Conservation (phyloP, 306 rosid species). For the Cicer chorassanicum region DNA sequence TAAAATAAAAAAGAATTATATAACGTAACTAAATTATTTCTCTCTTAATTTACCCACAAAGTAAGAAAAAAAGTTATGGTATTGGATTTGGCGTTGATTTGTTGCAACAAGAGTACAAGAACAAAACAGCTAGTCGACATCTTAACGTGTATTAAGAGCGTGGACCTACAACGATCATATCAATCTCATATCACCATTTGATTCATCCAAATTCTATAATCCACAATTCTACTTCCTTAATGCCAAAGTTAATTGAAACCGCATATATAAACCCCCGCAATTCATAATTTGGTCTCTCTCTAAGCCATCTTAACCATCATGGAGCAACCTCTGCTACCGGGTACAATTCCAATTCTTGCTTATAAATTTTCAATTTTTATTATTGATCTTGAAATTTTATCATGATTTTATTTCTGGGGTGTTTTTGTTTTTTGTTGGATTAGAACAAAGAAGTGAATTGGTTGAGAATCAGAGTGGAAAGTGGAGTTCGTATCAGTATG, state of each 20-base stretch:
- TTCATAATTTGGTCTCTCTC: not conserved
- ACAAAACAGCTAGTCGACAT: not conserved
- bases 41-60: not conserved
- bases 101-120: too few relatives aligned
- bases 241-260: conserved; percentile 39
- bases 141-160: conserved; percentile 37
- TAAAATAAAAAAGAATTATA: too few relatives aligned
- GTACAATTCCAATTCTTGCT: conserved; percentile 48
- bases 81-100: not conserved
- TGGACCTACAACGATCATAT: conserved; percentile 24
- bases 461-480: conserved; percentile 62
- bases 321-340: conserved; percentile 81
- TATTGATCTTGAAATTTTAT: not conserved
- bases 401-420: conserved; percentile 43
- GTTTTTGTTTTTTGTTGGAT: not conserved
- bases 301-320: conserved; percentile 34
- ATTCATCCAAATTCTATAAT: conserved; percentile 26
- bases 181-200: conserved; percentile 24
- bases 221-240: conserved; percentile 49
- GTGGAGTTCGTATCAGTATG: conserved; percentile 71
- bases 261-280: conserved; percentile 33
- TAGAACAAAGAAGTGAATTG: conserved; percentile 62
- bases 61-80: conserved; percentile 7
- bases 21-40: too few relatives aligned
- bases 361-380: not conserved